Evolutionary conservation across 1,139 yeast genomes (phyloP).

Genomic region (Kodamaea ohmeri): DNA sequence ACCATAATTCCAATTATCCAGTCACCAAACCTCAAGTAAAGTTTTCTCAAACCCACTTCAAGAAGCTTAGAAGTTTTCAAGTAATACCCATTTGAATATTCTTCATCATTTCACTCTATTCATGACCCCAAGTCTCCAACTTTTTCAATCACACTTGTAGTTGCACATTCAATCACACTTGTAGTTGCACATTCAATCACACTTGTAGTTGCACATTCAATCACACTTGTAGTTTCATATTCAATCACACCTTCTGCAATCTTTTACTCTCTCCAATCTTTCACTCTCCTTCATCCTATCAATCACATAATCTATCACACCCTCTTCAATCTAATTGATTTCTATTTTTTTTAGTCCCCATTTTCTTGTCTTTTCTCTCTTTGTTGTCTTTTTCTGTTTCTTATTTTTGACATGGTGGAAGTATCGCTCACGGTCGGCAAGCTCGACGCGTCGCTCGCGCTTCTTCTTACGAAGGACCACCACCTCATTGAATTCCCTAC

Average conservation of each 20-base stretch:
- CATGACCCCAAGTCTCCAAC: no score
- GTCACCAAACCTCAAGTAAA: no score
- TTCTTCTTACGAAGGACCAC: slow-evolving; percentile 86
- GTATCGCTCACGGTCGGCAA: slow-evolving; percentile 94
- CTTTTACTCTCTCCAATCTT: background rate
- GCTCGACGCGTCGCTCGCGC: slow-evolving; percentile 90
- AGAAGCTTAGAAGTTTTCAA: no score
- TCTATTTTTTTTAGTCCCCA: background rate
- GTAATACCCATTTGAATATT: no score
- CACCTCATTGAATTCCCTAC: slow-evolving; percentile 97
- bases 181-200: background rate
- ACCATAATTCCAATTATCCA: no score
- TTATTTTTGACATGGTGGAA: slow-evolving; percentile 56
- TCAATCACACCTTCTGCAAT: background rate
- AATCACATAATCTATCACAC: no score
- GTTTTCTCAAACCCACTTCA: no score
- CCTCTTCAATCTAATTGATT: background rate
- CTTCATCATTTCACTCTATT: no score
- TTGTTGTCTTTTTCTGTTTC: background rate
- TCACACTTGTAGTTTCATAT: background rate
- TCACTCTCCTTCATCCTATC: background rate
- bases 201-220: background rate
- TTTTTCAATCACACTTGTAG: no score
- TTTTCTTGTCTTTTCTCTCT: background rate
- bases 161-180: no score